phyloP scores from a whole-genome alignment of 495 filamentous ascomycete species.

The Penicillium angulare region DNA sequence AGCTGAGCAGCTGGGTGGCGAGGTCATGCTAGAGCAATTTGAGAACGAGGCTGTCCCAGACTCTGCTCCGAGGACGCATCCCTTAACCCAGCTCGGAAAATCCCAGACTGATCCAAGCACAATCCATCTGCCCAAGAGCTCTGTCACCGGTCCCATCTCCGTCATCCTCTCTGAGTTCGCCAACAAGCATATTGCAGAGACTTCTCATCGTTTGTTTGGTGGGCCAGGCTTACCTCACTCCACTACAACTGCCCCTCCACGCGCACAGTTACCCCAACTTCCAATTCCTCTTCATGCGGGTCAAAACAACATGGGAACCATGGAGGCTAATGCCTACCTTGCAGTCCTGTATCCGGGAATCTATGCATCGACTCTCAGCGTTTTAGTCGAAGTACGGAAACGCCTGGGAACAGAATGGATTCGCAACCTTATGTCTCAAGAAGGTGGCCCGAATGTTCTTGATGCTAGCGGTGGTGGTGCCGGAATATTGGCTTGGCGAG shows the following conservation, averaged over 20 bases:
- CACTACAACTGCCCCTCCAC: constrained; percentile 51
- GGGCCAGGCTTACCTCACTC: constrained; percentile 73
- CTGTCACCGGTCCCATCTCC: constrained; percentile 65
- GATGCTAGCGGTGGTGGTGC: constrained; percentile 87
- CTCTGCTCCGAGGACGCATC: constrained; percentile 52
- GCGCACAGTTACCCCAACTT: constrained; percentile 58
- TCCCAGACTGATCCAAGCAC: constrained; percentile 69
- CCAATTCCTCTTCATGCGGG: constrained; percentile 67
- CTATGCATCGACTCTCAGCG: constrained; percentile 71
- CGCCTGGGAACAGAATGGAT: constrained; percentile 82
- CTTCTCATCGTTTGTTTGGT: constrained; percentile 70
- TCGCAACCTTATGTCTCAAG: constrained; percentile 59
- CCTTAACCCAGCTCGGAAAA: constrained; percentile 60
- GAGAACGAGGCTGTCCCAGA: constrained; percentile 51
- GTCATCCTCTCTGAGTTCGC: constrained; percentile 62
- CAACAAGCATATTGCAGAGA: constrained; percentile 68
- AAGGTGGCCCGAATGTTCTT: constrained; percentile 72
- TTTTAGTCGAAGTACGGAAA: constrained; percentile 80
- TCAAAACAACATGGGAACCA: constrained; percentile 72
- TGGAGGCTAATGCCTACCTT: constrained; percentile 84
- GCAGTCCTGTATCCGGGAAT: constrained; percentile 76
- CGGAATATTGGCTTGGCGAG: constrained; percentile 79
- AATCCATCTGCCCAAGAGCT: constrained; percentile 61
- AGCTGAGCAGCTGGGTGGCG: constrained; percentile 46
- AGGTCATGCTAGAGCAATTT: constrained; percentile 47